These are phyloP conservation scores for Rhizopogon vinicolor DNA, from an alignment of 768 basidiomycete species.

Conservation along the genomic window DNA sequence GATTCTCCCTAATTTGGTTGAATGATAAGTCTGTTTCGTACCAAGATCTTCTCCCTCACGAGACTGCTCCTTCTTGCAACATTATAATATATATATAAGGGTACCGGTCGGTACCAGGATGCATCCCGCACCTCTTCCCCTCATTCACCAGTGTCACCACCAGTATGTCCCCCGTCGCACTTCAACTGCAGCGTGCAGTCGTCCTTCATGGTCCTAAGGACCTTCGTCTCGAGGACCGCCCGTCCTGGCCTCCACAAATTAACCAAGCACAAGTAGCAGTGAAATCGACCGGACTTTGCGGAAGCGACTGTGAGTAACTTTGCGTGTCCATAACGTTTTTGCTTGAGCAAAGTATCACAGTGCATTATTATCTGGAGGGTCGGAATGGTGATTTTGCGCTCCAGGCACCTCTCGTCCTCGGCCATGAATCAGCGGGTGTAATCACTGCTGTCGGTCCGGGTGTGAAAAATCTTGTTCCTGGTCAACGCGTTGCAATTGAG, in stretches of 20 bases:
- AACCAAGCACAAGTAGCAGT: conserved; percentile 80
- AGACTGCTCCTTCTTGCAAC: conserved; percentile 25
- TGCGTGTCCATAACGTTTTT: neutral
- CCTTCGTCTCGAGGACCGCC: conserved; percentile 73
- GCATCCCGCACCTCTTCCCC: conserved; percentile 17
- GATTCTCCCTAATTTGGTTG: conserved; percentile 17
- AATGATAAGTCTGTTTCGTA: conserved; percentile 18
- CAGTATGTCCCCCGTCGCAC: conserved; percentile 41
- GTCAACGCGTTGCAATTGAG: conserved; percentile 91
- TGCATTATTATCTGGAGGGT: conserved; percentile 88
- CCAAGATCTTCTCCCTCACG: conserved; percentile 27
- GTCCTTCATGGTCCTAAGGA: conserved; percentile 84
- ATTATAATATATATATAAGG: conserved; percentile 24
- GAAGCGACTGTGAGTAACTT: conserved; percentile 64
- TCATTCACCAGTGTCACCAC: conserved; percentile 7
- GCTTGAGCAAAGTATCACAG: conserved; percentile 31
- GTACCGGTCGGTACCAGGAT: conserved; percentile 13
- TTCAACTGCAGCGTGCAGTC: conserved; percentile 60
- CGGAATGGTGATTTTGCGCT: conserved; percentile 92
- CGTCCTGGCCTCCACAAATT: conserved; percentile 63
- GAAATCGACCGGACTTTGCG: conserved; percentile 85
- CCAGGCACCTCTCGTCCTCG: conserved; percentile 82
- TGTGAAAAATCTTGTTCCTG: conserved; percentile 57
- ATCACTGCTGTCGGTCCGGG: conserved; percentile 80
- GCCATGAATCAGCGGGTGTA: conserved; percentile 90